These are phyloP conservation scores for Phytophthora citrophthora DNA, from an alignment of 352 stramenopile genomes.

Conservation along the genomic window DNA sequence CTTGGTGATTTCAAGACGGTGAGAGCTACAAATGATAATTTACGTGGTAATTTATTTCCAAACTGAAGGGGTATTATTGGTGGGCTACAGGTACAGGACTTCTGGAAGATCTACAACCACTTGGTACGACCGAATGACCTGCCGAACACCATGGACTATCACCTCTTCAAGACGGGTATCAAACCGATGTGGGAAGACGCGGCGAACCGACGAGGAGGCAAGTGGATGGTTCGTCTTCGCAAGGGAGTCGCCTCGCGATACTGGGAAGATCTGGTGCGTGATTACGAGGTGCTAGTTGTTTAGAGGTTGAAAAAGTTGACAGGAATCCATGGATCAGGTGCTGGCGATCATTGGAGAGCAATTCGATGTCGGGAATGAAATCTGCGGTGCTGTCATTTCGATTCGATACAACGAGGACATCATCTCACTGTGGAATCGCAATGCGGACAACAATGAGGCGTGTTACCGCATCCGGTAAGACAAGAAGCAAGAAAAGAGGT, in stretches of 20 bases:
- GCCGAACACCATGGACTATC: slow-evolving; percentile 91
- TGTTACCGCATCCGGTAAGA: slow-evolving; percentile 81
- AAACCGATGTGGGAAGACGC: slow-evolving; percentile 95
- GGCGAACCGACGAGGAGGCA: slow-evolving; percentile 90
- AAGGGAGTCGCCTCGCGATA: slow-evolving; percentile 92
- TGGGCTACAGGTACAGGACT: slow-evolving; percentile 81
- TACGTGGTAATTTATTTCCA: neutral
- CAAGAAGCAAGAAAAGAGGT: neutral
- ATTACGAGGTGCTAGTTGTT: neutral
- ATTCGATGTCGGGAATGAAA: slow-evolving; percentile 94
- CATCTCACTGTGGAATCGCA: slow-evolving; percentile 95
- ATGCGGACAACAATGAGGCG: slow-evolving; percentile 92
- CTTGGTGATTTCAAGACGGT: slow-evolving; percentile 93
- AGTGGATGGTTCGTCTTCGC: slow-evolving; percentile 93
- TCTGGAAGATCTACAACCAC: slow-evolving; percentile 95
- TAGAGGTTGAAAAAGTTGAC: slow-evolving; percentile 4
- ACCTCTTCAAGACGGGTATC: slow-evolving; percentile 94
- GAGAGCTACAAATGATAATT: neutral
- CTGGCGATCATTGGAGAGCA: slow-evolving; percentile 94
- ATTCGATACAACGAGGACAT: slow-evolving; percentile 94
- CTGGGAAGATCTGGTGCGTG: slow-evolving; percentile 91
- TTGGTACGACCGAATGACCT: slow-evolving; percentile 92
- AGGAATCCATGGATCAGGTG: slow-evolving; percentile 46
- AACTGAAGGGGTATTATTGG: neutral
- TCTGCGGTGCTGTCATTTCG: slow-evolving; percentile 91